phyloP scores from a whole-genome alignment of 2,329 filamentous ascomycete species.

The Pleomassaria siparia region DNA sequence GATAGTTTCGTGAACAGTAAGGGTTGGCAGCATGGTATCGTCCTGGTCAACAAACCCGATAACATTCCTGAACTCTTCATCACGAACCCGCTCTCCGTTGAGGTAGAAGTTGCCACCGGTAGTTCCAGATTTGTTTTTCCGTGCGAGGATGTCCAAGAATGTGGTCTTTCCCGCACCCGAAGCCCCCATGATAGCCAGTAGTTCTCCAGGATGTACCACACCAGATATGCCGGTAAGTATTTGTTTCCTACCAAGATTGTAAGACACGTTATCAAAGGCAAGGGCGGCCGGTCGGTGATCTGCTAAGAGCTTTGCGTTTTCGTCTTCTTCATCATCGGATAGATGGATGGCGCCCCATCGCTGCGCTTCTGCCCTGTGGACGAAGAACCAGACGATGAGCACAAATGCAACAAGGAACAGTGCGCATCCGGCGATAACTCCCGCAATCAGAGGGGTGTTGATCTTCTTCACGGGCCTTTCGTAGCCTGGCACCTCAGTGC shows the following conservation, averaged over 20 bases:
- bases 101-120: conserved; percentile 83
- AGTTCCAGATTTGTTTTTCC: conserved; percentile 91
- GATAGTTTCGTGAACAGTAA: conserved; percentile 98
- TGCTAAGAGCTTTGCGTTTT: conserved; percentile 80
- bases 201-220: conserved; percentile 89
- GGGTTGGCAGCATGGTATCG: conserved; percentile 91
- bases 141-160: conserved; percentile 91
- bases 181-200: conserved; percentile 97
- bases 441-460: conserved; percentile 94
- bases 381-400: conserved; percentile 82
- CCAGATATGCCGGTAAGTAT: conserved; percentile 82
- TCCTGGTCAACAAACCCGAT: conserved; percentile 98
- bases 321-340: conserved; percentile 80
- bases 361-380: conserved; percentile 64
- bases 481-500: conserved; percentile 91
- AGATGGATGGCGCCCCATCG: conserved; percentile 74
- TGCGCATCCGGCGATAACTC: conserved; percentile 82
- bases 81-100: conserved; percentile 86
- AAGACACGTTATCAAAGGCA: conserved; percentile 85
- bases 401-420: conserved; percentile 89
- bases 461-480: conserved; percentile 86
- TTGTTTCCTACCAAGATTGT: conserved; percentile 81
- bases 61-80: conserved; percentile 84
- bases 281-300: conserved; percentile 90
- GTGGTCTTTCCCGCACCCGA: conserved; percentile 97